These are phyloP conservation scores for Boletus pseudo-olivaceus DNA, from an alignment of 768 basidiomycete genomes.

Conservation along the genomic window DNA sequence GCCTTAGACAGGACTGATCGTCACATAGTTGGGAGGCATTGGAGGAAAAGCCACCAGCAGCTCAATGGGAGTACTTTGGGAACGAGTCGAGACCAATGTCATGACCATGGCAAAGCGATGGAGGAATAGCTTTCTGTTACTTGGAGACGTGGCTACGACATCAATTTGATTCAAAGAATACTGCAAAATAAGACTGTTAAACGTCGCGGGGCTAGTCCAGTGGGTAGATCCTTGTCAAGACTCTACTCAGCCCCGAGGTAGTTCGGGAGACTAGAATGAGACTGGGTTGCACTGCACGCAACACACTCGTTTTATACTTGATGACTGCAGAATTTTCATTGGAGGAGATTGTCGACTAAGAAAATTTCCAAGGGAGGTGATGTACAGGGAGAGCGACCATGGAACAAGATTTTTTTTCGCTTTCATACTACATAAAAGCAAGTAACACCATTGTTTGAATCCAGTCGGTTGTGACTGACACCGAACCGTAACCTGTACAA, in stretches of 20 bases:
- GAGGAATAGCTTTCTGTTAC: background rate
- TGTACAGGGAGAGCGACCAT: background rate
- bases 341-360: background rate
- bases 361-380: too few species aligned
- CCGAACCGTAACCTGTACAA: slow-evolving; percentile 12
- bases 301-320: background rate
- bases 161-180: background rate
- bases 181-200: slow-evolving; percentile 1
- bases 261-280: background rate
- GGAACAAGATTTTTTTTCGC: slow-evolving; percentile 8
- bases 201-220: background rate
- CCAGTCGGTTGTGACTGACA: slow-evolving; percentile 7
- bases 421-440: slow-evolving; percentile 14
- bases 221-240: slow-evolving; percentile 6
- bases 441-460: slow-evolving; percentile 7
- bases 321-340: background rate
- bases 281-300: background rate
- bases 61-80: slow-evolving; percentile 87
- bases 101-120: slow-evolving; percentile 7
- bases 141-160: background rate
- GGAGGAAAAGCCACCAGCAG: slow-evolving; percentile 72
- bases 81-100: slow-evolving; percentile 45
- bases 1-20: slow-evolving; percentile 2
- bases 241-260: slow-evolving; percentile 6
- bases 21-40: slow-evolving; percentile 79